A percentile compares a stretch with the other conserved stretches of the same genome.
These are phyloP conservation scores for Nicotiana obtusifolia DNA, from an alignment of 257 asterid genomes.

Conservation along the genomic window DNA sequence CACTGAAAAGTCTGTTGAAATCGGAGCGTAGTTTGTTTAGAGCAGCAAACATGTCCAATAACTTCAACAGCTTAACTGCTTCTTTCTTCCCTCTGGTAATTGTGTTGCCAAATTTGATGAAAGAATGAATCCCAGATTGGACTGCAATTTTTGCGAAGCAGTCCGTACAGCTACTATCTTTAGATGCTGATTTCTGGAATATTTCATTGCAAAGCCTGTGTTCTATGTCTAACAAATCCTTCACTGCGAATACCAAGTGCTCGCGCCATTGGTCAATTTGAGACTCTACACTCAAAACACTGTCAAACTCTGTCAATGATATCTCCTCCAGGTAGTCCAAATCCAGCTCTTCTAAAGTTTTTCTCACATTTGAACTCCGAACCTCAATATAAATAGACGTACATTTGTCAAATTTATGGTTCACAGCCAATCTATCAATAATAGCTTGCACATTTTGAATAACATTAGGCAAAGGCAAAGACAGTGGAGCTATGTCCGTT, in stretches of 20 bases:
- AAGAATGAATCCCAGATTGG: constrained; percentile 49
- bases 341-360: constrained; percentile 29
- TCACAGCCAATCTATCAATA: constrained; percentile 38
- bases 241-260: constrained; percentile 60
- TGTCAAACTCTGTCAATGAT: constrained; percentile 46
- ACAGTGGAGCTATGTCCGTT: constrained; percentile 6
- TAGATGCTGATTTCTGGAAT: constrained; percentile 26
- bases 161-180: constrained; percentile 38
- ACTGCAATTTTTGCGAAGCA: constrained; percentile 58
- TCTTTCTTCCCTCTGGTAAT: constrained; percentile 65
- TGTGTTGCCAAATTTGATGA: constrained; percentile 46
- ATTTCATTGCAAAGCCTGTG: constrained; percentile 56
- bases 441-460: constrained; percentile 46
- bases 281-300: constrained; percentile 45
- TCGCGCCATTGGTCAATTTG: constrained; percentile 55
- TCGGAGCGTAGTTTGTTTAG: constrained; percentile 54
- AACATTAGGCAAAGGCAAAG: constrained; percentile 19
- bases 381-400: constrained; percentile 40
- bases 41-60: constrained; percentile 61
- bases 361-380: constrained; percentile 45
- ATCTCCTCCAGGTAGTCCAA: constrained; percentile 49
- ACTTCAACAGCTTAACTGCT: constrained; percentile 66
- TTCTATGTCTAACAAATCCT: constrained; percentile 52
- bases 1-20: constrained; percentile 65
- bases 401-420: constrained; percentile 43